Conservation (phyloP, 75 land plant genomes). For the Adiantum capillusveneris region DNA sequence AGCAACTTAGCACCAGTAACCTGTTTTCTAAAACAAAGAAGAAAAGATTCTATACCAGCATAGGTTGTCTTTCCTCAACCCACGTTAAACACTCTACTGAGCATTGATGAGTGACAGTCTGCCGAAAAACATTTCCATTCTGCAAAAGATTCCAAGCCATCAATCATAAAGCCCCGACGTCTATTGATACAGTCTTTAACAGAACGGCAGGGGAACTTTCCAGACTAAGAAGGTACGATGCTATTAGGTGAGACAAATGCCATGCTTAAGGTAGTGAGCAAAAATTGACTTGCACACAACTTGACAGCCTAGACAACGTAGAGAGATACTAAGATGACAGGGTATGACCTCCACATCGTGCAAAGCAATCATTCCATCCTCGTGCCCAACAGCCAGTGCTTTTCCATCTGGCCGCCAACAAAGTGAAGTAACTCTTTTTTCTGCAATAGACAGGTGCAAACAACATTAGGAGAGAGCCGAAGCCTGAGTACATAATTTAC, state of each 20-base stretch:
- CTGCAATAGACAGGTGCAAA: slow-evolving; percentile 26
- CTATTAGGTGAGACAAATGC: too few species aligned
- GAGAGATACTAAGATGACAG: too few species aligned
- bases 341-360: slow-evolving; percentile 88
- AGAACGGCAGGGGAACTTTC: background rate
- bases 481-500: too few species aligned
- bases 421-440: slow-evolving; percentile 60
- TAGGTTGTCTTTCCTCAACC: slow-evolving; percentile 25
- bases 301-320: too few species aligned
- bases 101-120: slow-evolving; percentile 20
- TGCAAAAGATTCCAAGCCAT: background rate
- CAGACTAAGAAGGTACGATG: too few species aligned
- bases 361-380: slow-evolving; percentile 76
- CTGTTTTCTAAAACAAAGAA: too few species aligned
- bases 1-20: too few species aligned
- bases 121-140: slow-evolving; percentile 39
- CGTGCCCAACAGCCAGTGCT: slow-evolving; percentile 89
- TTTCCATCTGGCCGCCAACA: slow-evolving; percentile 99
- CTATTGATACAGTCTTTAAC: background rate
- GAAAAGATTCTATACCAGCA: too few species aligned
- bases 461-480: too few species aligned
- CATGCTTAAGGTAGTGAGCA: too few species aligned
- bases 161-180: background rate
- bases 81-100: slow-evolving; percentile 30
- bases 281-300: too few species aligned